These are phyloP conservation scores for Pichia sp. DNA, from an alignment of 1,139 yeast genomes.

Conservation along the genomic window DNA sequence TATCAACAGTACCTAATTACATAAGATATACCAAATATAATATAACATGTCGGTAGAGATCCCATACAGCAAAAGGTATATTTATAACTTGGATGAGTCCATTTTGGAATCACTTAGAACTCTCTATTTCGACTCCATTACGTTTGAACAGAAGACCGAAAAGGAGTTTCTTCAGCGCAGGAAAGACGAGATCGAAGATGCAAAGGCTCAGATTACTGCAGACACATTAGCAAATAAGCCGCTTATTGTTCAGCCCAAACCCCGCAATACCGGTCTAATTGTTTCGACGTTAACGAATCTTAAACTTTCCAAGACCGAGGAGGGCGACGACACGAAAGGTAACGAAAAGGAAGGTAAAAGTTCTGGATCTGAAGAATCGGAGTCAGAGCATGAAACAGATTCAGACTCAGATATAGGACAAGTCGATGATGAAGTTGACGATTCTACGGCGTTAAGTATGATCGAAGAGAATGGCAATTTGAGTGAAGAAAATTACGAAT, in stretches of 20 bases:
- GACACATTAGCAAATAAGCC: not conserved
- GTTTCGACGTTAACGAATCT: constrained; percentile 6
- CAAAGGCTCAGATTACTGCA: constrained; percentile 11
- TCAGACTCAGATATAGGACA: constrained; percentile 32
- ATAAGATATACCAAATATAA: not conserved
- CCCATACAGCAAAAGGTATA: constrained; percentile 40
- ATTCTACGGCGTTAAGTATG: not conserved
- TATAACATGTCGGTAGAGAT: constrained; percentile 27
- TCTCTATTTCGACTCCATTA: constrained; percentile 52
- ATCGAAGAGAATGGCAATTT: not conserved
- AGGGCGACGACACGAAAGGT: not conserved
- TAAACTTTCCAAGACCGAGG: constrained; percentile 41
- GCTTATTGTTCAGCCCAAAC: constrained; percentile 8
- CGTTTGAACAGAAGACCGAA: constrained; percentile 32
- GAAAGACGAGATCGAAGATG: constrained; percentile 19
- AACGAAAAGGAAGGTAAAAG: constrained; percentile 46
- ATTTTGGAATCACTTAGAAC: constrained; percentile 48
- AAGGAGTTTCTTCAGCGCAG: constrained; percentile 20
- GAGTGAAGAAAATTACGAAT: constrained; percentile 28
- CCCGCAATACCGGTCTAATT: constrained; percentile 3
- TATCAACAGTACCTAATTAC: too few species aligned
- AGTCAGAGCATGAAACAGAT: constrained; percentile 21
- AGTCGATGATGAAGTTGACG: constrained; percentile 28
- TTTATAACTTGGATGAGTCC: constrained; percentile 45
- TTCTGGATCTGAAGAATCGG: constrained; percentile 55